Percentiles rank a stretch among this genome's conserved stretches.
phyloP scores from a whole-genome alignment of 495 filamentous ascomycete genomes.

The Sporormia fimetaria region DNA sequence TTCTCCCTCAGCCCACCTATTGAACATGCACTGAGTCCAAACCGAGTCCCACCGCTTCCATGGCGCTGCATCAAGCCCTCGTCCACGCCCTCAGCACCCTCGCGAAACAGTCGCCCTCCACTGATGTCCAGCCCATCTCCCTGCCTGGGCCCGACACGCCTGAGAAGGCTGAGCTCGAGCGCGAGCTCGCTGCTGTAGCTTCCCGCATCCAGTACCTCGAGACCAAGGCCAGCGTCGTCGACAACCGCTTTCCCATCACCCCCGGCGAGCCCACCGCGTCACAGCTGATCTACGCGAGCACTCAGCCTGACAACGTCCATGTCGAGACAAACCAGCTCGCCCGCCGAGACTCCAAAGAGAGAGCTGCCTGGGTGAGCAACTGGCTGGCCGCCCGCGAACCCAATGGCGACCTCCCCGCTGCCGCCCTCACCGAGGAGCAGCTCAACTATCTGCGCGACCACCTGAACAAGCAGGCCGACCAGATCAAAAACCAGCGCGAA shows the following conservation, averaged over 20 bases:
- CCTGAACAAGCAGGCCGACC: conserved; percentile 40
- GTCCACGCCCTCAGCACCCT: conserved; percentile 27
- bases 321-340: conserved; percentile 11
- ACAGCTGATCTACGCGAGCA: conserved; percentile 25
- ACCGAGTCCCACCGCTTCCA: no score
- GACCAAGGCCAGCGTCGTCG: conserved; percentile 34
- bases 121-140: conserved; percentile 25
- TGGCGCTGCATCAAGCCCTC: no score
- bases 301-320: conserved; percentile 2
- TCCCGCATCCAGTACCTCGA: conserved; percentile 39
- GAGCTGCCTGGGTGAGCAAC: conserved; percentile 32
- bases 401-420: conserved; percentile 26
- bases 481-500: conserved; percentile 50
- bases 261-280: conserved; percentile 32
- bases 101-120: no score
- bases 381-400: conserved; percentile 28
- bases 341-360: conserved; percentile 23
- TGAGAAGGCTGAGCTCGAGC: conserved; percentile 37
- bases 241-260: conserved; percentile 33
- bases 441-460: conserved; percentile 39
- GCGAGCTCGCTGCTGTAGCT: conserved; percentile 37
- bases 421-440: conserved; percentile 36
- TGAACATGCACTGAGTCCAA: no score
- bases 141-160: conserved; percentile 39
- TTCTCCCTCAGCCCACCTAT: no score